Base-by-base conservation (phyloP, 1,284 basidiomycete genomes). In the Inonotus hispidus region DNA sequence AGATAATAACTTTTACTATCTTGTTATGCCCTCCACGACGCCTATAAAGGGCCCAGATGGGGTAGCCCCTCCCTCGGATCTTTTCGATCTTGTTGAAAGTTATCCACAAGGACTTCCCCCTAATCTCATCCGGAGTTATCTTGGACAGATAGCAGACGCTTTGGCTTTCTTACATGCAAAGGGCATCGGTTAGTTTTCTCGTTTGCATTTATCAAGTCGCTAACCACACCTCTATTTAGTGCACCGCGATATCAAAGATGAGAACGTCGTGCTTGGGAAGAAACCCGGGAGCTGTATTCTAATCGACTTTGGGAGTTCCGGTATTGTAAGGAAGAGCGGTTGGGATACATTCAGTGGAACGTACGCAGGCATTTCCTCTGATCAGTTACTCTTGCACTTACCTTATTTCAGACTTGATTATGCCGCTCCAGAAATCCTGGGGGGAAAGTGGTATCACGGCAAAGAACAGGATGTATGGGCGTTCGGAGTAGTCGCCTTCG, bases 381-480 rank as follows among this genome's bases (percentile, higher is more conserved):
- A 1, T 16, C 32, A 21, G 11, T 35, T 37, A 38, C 52, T 64
- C 61, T 55, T 39, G 53, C 13, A 53, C 56, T 67, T 62, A 32
- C 45, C 52, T 35, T 63, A 43, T 49, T 66, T 16, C 62, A 95
- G 93, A n/a, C 77, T 95, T 68, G 93, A 95, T 73, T 99, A 98
- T 70, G 97, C 96, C 32, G 94, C 93, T 1, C 96, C 97, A 41
- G 96, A 99, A 75, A 98, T 99, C 62, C 75, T 99, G 55, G 87
- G 93, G 21, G 96, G 96, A 10, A 94, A 97, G 71, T 85, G 92
- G 63, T 99, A 99, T 72, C 82, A 89, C 59, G 96, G 96, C 46
- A 96, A 95, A 72, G 94, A 96, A 71, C 95, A 98, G 74, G 96
- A 99, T 68, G 88, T 99, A 0, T 99, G 96, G 96, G 96, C 96